Base-by-base conservation (phyloP, 495 filamentous ascomycete species). In the Mytilinidion resinicola region DNA sequence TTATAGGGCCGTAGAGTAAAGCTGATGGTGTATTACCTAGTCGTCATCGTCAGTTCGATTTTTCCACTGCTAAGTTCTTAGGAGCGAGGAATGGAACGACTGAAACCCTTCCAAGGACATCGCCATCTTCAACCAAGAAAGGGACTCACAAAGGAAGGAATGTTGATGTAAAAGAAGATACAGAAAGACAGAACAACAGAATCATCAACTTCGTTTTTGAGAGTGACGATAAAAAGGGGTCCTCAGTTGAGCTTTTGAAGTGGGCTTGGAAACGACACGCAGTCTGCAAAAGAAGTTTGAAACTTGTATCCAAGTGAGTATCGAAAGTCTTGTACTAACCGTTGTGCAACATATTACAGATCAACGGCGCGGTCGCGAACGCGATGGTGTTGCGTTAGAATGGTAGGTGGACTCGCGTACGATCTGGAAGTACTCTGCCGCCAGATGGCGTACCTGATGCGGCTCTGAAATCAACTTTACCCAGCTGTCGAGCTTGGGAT, bases 261-360 rank as follows among this genome's bases (percentile, higher is more conserved):
- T 30, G 19, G 17, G 39, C 39, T 42, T 25, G 9, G 21, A 25
- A 25, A 49, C 25, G 42, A 15, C 46, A 49, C 8, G 12, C 21
- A 25, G 20, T 12, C 46, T 3, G 9, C 19, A 49, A 10, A 48
- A 49, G 21, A 30, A 30, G 21, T n/a, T 25, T 30, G 46, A 49
- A 25, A 49, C 46, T 49, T 25, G 21, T 49, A 25, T 19, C 46
- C 21, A 49, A 49, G 46, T 12, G 21, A 49, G 46, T 49, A 49
- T 49, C 17, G 46, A 20, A 49, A 30, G 17, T 49, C 46, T 30
- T 49, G 46, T 49, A 49, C 46, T 49, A 49, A 46, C 46, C 46
- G 20, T 17, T 49, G 46, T 49, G 46, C 19, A 49, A 49, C 46
- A 49, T 49, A 21, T 30, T 49, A 49, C 46, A 30, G 33, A 19